Evolutionary conservation across 345 rosid genomes (phyloP), one percentile per base, ranked within the genome.

Genomic region (Arabidopsis suecica): DNA sequence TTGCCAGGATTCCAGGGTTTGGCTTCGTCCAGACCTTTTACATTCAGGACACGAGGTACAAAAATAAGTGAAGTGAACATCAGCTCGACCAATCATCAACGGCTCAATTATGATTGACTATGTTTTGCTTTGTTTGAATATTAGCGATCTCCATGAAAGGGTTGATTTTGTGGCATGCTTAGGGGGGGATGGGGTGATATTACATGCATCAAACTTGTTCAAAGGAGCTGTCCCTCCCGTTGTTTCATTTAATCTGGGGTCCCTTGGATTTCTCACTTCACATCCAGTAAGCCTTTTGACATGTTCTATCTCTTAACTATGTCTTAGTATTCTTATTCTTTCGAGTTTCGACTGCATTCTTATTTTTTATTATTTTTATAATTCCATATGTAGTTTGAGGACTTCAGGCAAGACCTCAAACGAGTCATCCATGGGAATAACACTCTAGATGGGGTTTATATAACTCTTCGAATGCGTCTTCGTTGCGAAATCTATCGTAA

Each of bases 151-250:
- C 53, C 97, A 94, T 68, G 97, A 90, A 88, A 86, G 96, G 86
- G 92, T 94, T 80, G 98, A 94, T 86, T 90, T 94, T 65, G 96
- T 94, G 65, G 95, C 93, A 74, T 94, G 98, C 84, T 81, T 94
- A 86, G 98, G 98, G 20, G 98, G 98, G 22, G 98, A 94, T 76
- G 98, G 98, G 49, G 98, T 94, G 65, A 94, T 94, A 76, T 80
- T 94, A 57, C 98, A 94, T 73, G 97, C 92, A 63, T 94, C 98
- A 75, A 94, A 94, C 80, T 82, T 94, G 79, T 94, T 94, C 84
- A 86, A 89, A 81, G 96, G 84, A 54, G 89, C 98, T 10, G 89
- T 94, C 71, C 98, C 97, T 38, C 98, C 98, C 18, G 97, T 94
- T 62, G 96, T 94, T 47, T 91, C 98, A 48, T 94, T 94, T 69